Evolutionary conservation across 768 basidiomycete species (phyloP).

Genomic region (Lactifluus subvellereus): DNA sequence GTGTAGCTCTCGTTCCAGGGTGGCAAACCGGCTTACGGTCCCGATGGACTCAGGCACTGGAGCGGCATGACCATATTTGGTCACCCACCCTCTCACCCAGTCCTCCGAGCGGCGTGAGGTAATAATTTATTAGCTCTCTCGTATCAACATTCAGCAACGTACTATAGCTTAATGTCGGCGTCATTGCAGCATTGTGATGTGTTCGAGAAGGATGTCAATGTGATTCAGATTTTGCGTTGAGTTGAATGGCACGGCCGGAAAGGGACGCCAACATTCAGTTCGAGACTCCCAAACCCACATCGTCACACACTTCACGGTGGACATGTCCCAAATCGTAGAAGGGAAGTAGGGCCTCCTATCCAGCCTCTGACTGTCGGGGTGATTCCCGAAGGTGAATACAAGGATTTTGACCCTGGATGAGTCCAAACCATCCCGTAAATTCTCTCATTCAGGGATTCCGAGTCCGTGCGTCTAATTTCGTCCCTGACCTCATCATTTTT

Average conservation of each 20-base stretch:
- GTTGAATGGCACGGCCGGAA: too few species aligned
- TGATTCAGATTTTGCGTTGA: too few species aligned
- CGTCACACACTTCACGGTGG: background rate
- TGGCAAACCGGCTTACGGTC: too few species aligned
- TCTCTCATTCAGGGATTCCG: background rate
- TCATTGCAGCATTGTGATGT: too few species aligned
- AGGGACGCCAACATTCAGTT: background rate
- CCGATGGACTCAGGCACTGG: too few species aligned
- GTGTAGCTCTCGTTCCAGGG: too few species aligned
- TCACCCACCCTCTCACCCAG: background rate
- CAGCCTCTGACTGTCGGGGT: slow-evolving; percentile 35
- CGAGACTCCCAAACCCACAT: too few species aligned
- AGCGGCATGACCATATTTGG: too few species aligned
- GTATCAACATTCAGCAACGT: too few species aligned
- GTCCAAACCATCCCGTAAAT: slow-evolving; percentile 60
- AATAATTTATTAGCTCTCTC: too few species aligned
- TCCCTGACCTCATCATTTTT: slow-evolving; percentile 11
- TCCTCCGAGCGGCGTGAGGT: background rate
- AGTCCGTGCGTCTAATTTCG: slow-evolving; percentile 8
- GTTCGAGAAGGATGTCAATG: too few species aligned
- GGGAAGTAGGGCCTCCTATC: slow-evolving; percentile 59
- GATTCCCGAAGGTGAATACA: slow-evolving; percentile 43
- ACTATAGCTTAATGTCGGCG: too few species aligned
- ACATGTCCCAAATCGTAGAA: slow-evolving; percentile 44
- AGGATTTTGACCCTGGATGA: slow-evolving; percentile 74